These are phyloP conservation scores for Candida albicans DNA, from an alignment of 1,139 yeast genomes.

Conservation along the genomic window DNA sequence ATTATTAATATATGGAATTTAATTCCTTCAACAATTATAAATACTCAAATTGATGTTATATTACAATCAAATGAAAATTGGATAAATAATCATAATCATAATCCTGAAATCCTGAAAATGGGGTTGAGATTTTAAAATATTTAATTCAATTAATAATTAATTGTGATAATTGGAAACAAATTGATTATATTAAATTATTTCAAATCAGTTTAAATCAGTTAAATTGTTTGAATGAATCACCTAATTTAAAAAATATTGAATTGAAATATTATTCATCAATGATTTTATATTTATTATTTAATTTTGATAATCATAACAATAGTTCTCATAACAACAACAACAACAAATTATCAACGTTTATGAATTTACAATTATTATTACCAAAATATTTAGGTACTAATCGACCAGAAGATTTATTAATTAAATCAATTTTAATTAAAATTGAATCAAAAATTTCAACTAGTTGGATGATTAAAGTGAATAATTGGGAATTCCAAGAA, in stretches of 20 bases:
- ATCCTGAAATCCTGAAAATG: no score
- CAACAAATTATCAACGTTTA: constrained; percentile 42
- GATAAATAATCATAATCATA: constrained; percentile 26
- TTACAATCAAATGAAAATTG: constrained; percentile 47
- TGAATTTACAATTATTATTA: constrained; percentile 10
- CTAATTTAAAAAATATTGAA: constrained; percentile 20
- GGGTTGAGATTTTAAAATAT: constrained; percentile 34
- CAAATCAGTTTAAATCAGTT: constrained; percentile 60
- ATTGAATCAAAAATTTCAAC: constrained; percentile 53
- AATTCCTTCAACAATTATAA: constrained; percentile 50
- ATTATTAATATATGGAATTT: constrained; percentile 37
- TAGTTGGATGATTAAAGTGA: constrained; percentile 61
- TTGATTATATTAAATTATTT: constrained; percentile 55
- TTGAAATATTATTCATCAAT: constrained; percentile 44
- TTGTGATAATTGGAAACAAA: constrained; percentile 30
- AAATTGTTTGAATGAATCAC: constrained; percentile 28
- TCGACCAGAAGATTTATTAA: constrained; percentile 58
- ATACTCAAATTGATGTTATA: constrained; percentile 69
- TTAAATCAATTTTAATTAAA: constrained; percentile 53
- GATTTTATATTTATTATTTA: constrained; percentile 45
- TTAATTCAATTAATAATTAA: constrained; percentile 32
- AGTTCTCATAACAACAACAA: no score
- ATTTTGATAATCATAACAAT: constrained; percentile 35
- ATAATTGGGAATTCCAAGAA: constrained; percentile 65
- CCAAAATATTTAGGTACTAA: constrained; percentile 54